phyloP scores from a whole-genome alignment of 768 basidiomycete genomes.

The Bullera alba region DNA sequence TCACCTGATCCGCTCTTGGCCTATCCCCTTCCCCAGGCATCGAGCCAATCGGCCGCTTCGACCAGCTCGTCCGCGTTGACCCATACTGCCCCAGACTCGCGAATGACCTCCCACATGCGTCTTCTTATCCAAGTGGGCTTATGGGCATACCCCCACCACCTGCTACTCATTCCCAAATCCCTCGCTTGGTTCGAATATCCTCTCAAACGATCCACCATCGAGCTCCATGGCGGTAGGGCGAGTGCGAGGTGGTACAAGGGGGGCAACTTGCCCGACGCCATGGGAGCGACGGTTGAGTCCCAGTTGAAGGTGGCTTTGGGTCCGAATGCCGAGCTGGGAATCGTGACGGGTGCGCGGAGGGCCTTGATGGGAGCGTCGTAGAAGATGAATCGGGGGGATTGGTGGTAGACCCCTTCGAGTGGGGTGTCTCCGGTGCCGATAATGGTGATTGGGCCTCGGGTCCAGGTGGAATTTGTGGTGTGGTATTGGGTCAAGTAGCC shows the following conservation, averaged over 20 bases:
- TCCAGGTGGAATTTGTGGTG: slow-evolving; percentile 7
- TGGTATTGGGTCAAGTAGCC: slow-evolving; percentile 20
- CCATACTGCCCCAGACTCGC: slow-evolving; percentile 6
- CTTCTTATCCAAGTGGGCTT: slow-evolving; percentile 7
- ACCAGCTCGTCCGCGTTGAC: slow-evolving; percentile 18
- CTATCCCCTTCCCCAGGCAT: background rate
- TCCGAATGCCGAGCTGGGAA: slow-evolving; percentile 3
- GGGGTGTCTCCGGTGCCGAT: slow-evolving; percentile 31
- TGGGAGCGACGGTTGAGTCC: slow-evolving; percentile 15
- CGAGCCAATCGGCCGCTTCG: slow-evolving; percentile 1
- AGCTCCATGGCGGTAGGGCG: background rate
- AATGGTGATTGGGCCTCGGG: slow-evolving; percentile 22
- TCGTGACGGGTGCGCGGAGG: slow-evolving; percentile 5
- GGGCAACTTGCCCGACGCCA: slow-evolving; percentile 22
- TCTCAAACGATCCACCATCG: slow-evolving; percentile 1
- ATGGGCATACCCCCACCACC: slow-evolving; percentile 19
- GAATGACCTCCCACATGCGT: slow-evolving; percentile 6
- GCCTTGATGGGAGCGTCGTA: slow-evolving; percentile 19
- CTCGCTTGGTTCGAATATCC: background rate
- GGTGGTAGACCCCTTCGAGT: slow-evolving; percentile 9
- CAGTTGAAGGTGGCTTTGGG: slow-evolving; percentile 14
- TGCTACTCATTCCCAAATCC: slow-evolving; percentile 10
- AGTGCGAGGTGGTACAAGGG: slow-evolving; percentile 4
- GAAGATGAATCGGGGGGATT: slow-evolving; percentile 21
- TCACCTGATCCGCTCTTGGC: background rate